These are phyloP conservation scores for Colletotrichum lindemuthianum DNA, from an alignment of 2,329 filamentous ascomycete species.

Conservation along the genomic window DNA sequence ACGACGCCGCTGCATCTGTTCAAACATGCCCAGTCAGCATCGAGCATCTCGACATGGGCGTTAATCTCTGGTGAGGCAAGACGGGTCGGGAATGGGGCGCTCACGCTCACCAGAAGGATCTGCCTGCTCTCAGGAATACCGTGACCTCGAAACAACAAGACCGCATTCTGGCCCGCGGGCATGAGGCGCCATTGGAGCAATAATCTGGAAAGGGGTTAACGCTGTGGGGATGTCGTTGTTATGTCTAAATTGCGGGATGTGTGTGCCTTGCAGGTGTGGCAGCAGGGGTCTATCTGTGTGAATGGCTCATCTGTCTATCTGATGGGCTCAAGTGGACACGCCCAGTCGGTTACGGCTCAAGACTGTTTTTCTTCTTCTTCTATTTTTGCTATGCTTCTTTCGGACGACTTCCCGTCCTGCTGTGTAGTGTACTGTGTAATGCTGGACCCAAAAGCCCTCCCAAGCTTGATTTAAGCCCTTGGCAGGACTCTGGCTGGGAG, in stretches of 20 bases:
- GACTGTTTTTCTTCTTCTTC: background rate
- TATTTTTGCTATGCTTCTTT: background rate
- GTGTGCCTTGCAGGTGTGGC: slow-evolving; percentile 28
- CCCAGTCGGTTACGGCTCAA: too few species aligned
- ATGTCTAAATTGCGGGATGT: slow-evolving; percentile 35
- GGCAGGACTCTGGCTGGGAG: slow-evolving; percentile 1
- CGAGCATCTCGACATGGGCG: slow-evolving; percentile 1
- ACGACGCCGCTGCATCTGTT: slow-evolving; percentile 25
- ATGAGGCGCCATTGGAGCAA: slow-evolving; percentile 25
- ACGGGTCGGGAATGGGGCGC: background rate
- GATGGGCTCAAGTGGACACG: background rate
- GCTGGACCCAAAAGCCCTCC: background rate
- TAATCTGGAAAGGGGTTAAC: slow-evolving; percentile 28
- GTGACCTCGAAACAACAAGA: background rate
- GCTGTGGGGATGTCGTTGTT: slow-evolving; percentile 29
- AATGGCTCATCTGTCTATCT: background rate
- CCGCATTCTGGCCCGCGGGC: background rate
- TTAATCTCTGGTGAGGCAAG: slow-evolving; percentile 21
- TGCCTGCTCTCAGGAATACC: background rate
- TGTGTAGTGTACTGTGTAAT: too few species aligned
- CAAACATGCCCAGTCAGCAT: slow-evolving; percentile 1
- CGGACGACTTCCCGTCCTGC: slow-evolving; percentile 6
- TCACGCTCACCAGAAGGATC: background rate
- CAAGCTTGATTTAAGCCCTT: slow-evolving; percentile 29
- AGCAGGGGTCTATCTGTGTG: slow-evolving; percentile 8